Conservation (phyloP, 108 stramenopile species). For the Stephanodiscus minutulus region DNA sequence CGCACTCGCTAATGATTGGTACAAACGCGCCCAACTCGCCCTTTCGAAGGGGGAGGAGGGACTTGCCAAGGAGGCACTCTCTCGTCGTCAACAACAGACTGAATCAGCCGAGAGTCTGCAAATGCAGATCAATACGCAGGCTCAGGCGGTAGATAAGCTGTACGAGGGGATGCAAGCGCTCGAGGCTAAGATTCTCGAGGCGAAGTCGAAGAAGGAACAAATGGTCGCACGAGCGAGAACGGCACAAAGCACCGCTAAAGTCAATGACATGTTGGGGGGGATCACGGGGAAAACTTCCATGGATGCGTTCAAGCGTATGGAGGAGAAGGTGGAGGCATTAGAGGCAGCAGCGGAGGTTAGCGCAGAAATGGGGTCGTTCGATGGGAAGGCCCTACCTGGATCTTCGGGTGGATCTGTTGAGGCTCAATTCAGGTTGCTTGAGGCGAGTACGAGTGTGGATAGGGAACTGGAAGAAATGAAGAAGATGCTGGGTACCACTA, state of each 20-base stretch:
- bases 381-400: slow-evolving; percentile 62
- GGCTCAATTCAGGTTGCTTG: slow-evolving; percentile 87
- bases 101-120: slow-evolving; percentile 69
- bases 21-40: slow-evolving; percentile 95
- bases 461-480: slow-evolving; percentile 90
- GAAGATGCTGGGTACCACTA: slow-evolving; percentile 57
- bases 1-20: slow-evolving; percentile 88
- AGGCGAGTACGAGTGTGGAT: slow-evolving; percentile 80
- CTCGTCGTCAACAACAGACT: slow-evolving; percentile 85
- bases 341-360: slow-evolving; percentile 93
- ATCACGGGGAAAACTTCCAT: slow-evolving; percentile 87
- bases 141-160: slow-evolving; percentile 79
- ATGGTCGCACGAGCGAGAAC: slow-evolving; percentile 95
- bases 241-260: slow-evolving; percentile 92
- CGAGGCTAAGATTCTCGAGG: slow-evolving; percentile 91
- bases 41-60: slow-evolving; percentile 91
- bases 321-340: slow-evolving; percentile 94
- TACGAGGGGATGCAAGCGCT: slow-evolving; percentile 94
- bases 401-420: slow-evolving; percentile 73
- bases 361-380: slow-evolving; percentile 84
- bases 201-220: slow-evolving; percentile 94
- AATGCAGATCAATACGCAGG: slow-evolving; percentile 85
- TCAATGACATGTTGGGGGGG: slow-evolving; percentile 95
- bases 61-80: slow-evolving; percentile 92
- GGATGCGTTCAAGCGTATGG: slow-evolving; percentile 96